These are phyloP conservation scores for Excoecaria agallocha DNA, from an alignment of 345 rosid species.

Conservation along the genomic window DNA sequence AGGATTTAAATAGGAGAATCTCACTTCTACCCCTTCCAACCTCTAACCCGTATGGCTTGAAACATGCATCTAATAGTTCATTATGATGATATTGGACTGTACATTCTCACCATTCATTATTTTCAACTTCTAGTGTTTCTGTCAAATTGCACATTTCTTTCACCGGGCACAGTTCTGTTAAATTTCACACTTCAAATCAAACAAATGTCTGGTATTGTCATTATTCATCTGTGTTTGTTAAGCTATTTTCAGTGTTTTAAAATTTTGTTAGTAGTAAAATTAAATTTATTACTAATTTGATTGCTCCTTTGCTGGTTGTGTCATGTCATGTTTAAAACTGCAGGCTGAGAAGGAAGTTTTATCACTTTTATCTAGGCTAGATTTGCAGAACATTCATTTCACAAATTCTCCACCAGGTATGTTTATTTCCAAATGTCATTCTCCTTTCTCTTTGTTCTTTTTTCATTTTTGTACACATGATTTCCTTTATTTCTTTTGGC, in stretches of 20 bases:
- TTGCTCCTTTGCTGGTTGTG: background rate
- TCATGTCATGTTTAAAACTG: slow-evolving; percentile 9
- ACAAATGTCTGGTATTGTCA: background rate
- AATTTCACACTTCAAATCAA: background rate
- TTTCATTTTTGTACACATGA: background rate
- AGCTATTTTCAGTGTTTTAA: background rate
- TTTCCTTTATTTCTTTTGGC: background rate
- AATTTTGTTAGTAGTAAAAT: background rate
- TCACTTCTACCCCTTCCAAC: background rate
- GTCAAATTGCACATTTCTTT: background rate
- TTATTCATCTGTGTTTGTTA: background rate
- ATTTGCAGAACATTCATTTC: slow-evolving; percentile 56
- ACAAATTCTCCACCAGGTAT: slow-evolving; percentile 69
- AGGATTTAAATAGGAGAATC: background rate
- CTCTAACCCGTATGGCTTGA: background rate
- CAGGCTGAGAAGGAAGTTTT: slow-evolving; percentile 88
- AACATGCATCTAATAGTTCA: no score
- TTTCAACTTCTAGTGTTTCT: background rate
- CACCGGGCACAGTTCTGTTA: background rate
- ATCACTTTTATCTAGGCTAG: slow-evolving; percentile 84
- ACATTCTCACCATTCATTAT: background rate
- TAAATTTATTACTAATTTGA: background rate
- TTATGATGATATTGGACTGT: background rate
- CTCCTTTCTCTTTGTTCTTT: background rate
- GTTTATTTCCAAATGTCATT: slow-evolving; percentile 15